These are phyloP conservation scores for Stagonosporopsis vannaccii DNA, from an alignment of 2,329 filamentous ascomycete genomes.

Conservation along the genomic window DNA sequence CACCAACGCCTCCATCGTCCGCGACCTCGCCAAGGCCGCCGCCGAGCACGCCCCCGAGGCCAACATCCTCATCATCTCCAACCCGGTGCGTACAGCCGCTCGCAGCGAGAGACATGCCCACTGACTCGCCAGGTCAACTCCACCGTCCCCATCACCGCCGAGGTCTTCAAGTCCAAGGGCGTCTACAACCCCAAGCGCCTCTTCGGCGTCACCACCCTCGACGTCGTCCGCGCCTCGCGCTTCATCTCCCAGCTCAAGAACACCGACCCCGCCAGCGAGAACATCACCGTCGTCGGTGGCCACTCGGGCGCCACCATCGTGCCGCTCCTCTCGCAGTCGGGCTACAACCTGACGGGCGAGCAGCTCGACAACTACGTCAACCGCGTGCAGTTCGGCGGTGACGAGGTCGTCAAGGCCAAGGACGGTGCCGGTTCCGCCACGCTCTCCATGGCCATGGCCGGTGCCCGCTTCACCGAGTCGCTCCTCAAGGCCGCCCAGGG, in stretches of 20 bases:
- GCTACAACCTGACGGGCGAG: constrained; percentile 83
- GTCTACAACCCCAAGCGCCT: constrained; percentile 99
- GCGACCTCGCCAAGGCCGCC: constrained; percentile 94
- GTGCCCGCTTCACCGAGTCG: constrained; percentile 84
- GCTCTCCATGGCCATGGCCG: constrained; percentile 98
- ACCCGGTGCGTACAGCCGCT: constrained; percentile 69
- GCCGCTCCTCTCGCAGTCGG: constrained; percentile 93
- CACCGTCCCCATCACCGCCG: constrained; percentile 95
- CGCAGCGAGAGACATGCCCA: background rate
- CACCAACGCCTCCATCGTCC: constrained; percentile 99
- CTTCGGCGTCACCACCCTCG: constrained; percentile 99
- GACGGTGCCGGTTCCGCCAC: constrained; percentile 96
- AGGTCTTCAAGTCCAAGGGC: constrained; percentile 93
- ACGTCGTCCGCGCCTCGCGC: constrained; percentile 95
- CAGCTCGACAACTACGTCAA: constrained; percentile 79
- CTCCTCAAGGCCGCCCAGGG: constrained; percentile 91
- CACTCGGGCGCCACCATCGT: constrained; percentile 99
- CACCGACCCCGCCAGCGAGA: constrained; percentile 90
- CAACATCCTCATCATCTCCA: constrained; percentile 96
- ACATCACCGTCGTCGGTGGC: constrained; percentile 94
- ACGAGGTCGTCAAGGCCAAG: constrained; percentile 99
- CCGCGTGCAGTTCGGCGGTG: constrained; percentile 98
- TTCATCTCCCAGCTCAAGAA: constrained; percentile 96
- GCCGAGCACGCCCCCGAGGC: constrained; percentile 89
- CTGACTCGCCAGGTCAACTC: constrained; percentile 77